Base-by-base conservation (phyloP, 768 basidiomycete genomes). In the Termitomyces sp. region DNA sequence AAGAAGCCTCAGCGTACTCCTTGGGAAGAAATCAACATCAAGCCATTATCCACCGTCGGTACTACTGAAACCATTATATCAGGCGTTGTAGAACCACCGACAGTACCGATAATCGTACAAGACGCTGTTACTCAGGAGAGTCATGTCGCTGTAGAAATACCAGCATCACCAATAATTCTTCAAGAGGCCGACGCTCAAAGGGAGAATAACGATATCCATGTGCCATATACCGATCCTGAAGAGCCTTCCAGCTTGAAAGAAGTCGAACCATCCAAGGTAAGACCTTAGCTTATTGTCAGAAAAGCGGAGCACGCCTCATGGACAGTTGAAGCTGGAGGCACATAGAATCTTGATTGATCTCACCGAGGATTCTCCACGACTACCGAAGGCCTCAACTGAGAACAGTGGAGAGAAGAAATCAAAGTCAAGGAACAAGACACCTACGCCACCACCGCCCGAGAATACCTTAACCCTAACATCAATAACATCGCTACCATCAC, bases 291-390 rank as follows among this genome's bases (percentile, higher is more conserved):
- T 51, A 5, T 37, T 46, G 49, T 52, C n/a, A 51, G 25, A n/a
- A 51, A 29, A 8, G n/a, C 35, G 10, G 25, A n/a, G 3, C 42
- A 31, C 21, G 35, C 42, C 56, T 51, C 23, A 51, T 37, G 16
- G 59, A 6, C 19, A 23, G 16, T 53, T 25, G 4, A 48, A 57
- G 27, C 44, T 21, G n/a, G 34, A 48, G 38, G 21, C 48, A 46
- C 31, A 40, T 32, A 43, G 43, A 21, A 62, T 70, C 8, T 77
- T 73, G 42, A 75, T 81, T 56, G 81, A 83, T 64, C 69, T 82
- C 54, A 81, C 77, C n/a, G 58, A 65, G 19, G 71, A 75, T 42
- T 53, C 60, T 17, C 63, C 67, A 21, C 37, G 17, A 9, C 23
- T 12, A 27, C 49, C 53, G 8, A 54, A 53, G 49, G 25, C 38